Evolutionary conservation across 768 basidiomycete species (phyloP).

Genomic region (Mycena rebaudengoi): DNA sequence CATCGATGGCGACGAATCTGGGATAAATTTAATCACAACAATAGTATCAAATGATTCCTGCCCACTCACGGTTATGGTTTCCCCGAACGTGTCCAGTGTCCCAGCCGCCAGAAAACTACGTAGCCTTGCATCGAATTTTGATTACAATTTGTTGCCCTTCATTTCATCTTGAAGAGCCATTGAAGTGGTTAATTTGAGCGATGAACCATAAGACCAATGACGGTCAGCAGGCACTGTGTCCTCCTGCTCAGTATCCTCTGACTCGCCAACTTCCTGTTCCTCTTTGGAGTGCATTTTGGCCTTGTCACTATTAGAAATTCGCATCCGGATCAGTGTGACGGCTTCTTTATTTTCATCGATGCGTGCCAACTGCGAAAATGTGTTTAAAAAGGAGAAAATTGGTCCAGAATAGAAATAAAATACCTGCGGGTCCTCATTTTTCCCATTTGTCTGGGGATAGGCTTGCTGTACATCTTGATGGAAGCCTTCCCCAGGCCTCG

Average conservation of each 20-base stretch:
- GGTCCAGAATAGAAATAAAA: neutral
- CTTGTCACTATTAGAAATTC: neutral
- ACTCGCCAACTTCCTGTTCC: too few relatives aligned
- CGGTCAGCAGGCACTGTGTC: too few relatives aligned
- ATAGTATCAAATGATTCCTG: neutral
- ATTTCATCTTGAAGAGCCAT: neutral
- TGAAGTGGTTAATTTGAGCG: neutral
- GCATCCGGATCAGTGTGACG: neutral
- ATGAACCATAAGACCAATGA: neutral
- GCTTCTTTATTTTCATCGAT: constrained; percentile 3
- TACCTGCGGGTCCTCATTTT: neutral
- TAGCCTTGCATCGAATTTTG: neutral
- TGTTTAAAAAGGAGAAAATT: neutral
- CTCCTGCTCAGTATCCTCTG: too few relatives aligned
- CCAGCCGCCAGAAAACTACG: neutral
- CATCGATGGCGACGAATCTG: constrained; percentile 35
- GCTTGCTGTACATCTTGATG: neutral
- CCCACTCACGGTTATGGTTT: constrained; percentile 7
- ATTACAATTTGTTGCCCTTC: neutral
- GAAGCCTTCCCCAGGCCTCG: neutral
- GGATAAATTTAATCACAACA: neutral
- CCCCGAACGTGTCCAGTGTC: neutral
- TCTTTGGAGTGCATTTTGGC: too few relatives aligned
- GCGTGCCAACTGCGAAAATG: neutral
- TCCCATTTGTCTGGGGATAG: neutral